Evolutionary conservation across 78 protist genomes (phyloP).

Genomic region (Chrysochromulina tobinii): DNA sequence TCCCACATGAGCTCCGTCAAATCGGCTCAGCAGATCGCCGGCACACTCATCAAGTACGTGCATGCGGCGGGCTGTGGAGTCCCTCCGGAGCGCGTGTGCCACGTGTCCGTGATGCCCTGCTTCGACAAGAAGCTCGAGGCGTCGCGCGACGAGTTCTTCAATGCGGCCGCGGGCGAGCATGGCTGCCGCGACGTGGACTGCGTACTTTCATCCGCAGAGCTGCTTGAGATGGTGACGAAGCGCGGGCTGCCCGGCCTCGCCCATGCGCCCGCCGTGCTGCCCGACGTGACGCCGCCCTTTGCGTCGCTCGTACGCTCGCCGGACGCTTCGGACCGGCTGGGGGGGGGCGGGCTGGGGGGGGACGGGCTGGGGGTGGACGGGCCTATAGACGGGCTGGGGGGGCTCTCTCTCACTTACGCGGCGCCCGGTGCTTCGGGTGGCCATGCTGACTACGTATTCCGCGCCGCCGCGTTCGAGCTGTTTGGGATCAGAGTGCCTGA

Average conservation of each 20-base stretch:
- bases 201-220: conserved; percentile 62
- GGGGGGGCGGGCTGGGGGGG: too few species aligned
- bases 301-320: background rate
- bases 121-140: conserved; percentile 95
- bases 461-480: conserved; percentile 73
- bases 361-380: too few species aligned
- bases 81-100: conserved; percentile 65
- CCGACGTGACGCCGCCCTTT: background rate
- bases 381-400: too few species aligned
- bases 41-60: background rate
- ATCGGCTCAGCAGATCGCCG: conserved; percentile 83
- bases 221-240: conserved; percentile 64
- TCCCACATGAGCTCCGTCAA: conserved; percentile 79
- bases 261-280: background rate
- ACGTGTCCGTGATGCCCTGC: conserved; percentile 95
- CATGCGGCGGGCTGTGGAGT: background rate
- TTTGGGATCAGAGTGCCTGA: conserved; percentile 51
- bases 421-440: conserved; percentile 73
- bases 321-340: too few species aligned
- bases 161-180: conserved; percentile 37
- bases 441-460: conserved; percentile 65
- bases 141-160: conserved; percentile 79
- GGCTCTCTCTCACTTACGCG: background rate
- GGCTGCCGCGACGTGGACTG: conserved; percentile 40
- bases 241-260: background rate